Percentiles rank a stretch among this genome's conserved stretches.
Conservation (phyloP, 768 basidiomycete genomes). For the Sporobolomyces pararoseus region DNA sequence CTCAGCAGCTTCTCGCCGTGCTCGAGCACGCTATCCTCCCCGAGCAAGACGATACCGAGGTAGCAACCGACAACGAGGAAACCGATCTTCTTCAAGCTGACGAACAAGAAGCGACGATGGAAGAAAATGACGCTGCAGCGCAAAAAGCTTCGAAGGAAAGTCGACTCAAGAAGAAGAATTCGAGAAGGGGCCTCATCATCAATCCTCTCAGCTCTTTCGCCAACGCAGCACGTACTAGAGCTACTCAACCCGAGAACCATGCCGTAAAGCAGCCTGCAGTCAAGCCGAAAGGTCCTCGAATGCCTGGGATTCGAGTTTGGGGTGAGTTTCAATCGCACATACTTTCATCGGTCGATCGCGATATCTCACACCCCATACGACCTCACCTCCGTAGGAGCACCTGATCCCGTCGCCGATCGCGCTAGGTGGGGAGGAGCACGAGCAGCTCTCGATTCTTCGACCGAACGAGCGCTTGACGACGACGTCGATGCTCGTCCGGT, state of each 20-base stretch:
- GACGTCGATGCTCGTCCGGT: too few relatives aligned
- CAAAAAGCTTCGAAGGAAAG: background rate
- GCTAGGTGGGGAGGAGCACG: too few relatives aligned
- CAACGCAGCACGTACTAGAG: too few relatives aligned
- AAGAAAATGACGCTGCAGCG: background rate
- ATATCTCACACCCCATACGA: too few relatives aligned
- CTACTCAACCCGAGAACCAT: background rate
- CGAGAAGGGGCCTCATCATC: slow-evolving; percentile 5
- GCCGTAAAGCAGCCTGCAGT: background rate
- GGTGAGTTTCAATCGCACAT: slow-evolving; percentile 6
- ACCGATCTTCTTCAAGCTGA: background rate
- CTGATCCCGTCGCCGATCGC: slow-evolving; percentile 17
- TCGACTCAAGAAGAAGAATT: background rate
- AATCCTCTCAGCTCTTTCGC: slow-evolving; percentile 28
- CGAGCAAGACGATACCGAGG: background rate
- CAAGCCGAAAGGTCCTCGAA: slow-evolving; percentile 22
- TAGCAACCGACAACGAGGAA: background rate
- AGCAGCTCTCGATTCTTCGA: too few relatives aligned
- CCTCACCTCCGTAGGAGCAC: slow-evolving; percentile 24
- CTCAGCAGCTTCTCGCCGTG: slow-evolving; percentile 18
- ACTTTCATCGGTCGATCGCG: too few relatives aligned
- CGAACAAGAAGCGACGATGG: background rate
- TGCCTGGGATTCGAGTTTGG: slow-evolving; percentile 30
- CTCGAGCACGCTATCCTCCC: background rate
- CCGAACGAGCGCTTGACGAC: too few relatives aligned